Evolutionary conservation across 129 eudicot species (phyloP).

Genomic region (Deinandra increscens): DNA sequence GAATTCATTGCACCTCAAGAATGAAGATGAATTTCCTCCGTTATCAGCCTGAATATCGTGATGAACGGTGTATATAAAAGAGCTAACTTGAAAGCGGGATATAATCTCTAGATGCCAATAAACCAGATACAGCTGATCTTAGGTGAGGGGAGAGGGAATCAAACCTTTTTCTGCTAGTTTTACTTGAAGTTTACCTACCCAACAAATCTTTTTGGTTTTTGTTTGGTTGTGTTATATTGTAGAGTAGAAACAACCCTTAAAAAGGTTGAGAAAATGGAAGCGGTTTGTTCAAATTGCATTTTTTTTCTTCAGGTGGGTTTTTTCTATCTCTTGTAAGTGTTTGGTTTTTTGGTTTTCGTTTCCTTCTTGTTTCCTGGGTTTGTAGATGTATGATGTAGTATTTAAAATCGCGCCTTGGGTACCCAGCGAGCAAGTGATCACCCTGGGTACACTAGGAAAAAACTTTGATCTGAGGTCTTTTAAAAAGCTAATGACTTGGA

Average conservation of each 20-base stretch:
- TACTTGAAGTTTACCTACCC: not conserved
- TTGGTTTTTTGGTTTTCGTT: not conserved
- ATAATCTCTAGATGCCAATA: slow-evolving; percentile 26
- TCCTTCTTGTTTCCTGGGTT: not conserved
- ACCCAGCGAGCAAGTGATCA: no score
- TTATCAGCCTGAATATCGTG: slow-evolving; percentile 42
- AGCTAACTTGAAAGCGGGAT: slow-evolving; percentile 22
- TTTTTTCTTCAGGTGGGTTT: not conserved
- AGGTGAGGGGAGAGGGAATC: slow-evolving; percentile 3
- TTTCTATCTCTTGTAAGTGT: not conserved
- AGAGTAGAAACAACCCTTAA: not conserved
- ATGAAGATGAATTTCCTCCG: slow-evolving; percentile 79
- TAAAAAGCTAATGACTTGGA: no score
- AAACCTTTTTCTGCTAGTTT: slow-evolving; percentile 25
- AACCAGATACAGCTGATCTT: slow-evolving; percentile 28
- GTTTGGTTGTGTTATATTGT: slow-evolving; percentile 40
- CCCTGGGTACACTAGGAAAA: no score
- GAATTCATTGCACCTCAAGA: slow-evolving; percentile 54
- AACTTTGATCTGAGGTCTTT: no score
- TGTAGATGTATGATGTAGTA: no score
- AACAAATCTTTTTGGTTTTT: slow-evolving; percentile 19
- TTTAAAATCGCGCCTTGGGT: no score
- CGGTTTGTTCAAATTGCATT: slow-evolving; percentile 12
- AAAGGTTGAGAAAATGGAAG: slow-evolving; percentile 2
- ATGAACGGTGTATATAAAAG: slow-evolving; percentile 21